phyloP scores from a whole-genome alignment of 768 basidiomycete species.

The Lyophyllum atratum region DNA sequence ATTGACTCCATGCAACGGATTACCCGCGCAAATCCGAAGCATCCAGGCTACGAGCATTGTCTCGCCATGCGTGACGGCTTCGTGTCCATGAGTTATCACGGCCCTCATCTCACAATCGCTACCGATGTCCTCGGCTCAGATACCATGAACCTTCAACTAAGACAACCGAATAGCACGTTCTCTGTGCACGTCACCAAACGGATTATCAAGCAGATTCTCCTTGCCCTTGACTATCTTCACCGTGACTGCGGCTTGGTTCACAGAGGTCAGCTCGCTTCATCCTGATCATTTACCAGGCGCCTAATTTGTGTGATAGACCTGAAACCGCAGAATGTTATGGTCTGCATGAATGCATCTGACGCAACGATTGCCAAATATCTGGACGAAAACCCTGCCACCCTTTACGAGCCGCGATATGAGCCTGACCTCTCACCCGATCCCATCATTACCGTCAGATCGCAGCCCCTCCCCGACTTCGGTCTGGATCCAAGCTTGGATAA shows the following conservation, averaged over 20 bases:
- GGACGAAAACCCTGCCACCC: slow-evolving; percentile 11
- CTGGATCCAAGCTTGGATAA: slow-evolving; percentile 13
- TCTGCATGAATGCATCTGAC: neutral
- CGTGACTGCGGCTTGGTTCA: slow-evolving; percentile 21
- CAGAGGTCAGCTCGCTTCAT: slow-evolving; percentile 13
- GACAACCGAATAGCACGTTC: neutral
- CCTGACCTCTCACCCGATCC: slow-evolving; percentile 20
- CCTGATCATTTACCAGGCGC: neutral
- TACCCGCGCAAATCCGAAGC: neutral
- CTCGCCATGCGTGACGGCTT: neutral
- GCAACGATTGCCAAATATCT: slow-evolving; percentile 5
- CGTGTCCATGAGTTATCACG: neutral
- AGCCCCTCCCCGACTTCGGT: slow-evolving; percentile 24
- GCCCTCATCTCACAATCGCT: neutral
- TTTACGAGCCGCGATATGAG: slow-evolving; percentile 13
- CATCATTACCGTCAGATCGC: slow-evolving; percentile 24
- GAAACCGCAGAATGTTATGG: neutral
- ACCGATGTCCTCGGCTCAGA: slow-evolving; percentile 1
- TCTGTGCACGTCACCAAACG: slow-evolving; percentile 11
- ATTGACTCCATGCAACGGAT: neutral
- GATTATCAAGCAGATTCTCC: slow-evolving; percentile 27
- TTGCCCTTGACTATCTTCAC: slow-evolving; percentile 30
- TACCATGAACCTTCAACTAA: neutral
- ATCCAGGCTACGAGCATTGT: slow-evolving; percentile 6
- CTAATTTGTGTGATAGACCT: neutral